Evolutionary conservation across 2,329 filamentous ascomycete species (phyloP).

Genomic region (Fusarium chaquense): DNA sequence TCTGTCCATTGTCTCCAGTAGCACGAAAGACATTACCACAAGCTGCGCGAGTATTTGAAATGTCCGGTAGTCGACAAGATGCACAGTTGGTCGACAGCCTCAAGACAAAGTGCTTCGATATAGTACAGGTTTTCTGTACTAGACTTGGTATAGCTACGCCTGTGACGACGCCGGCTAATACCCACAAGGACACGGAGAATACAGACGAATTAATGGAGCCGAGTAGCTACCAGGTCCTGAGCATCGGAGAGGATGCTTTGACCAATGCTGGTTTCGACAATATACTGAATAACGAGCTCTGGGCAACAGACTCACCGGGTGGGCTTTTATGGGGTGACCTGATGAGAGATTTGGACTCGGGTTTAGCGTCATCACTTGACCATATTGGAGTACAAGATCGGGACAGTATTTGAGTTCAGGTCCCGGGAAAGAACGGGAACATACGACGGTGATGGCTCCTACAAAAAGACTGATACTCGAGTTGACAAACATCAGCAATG

Average conservation of each 20-base stretch:
- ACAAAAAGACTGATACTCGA: background rate
- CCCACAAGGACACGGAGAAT: background rate
- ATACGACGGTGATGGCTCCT: background rate
- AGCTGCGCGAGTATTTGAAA: slow-evolving; percentile 36
- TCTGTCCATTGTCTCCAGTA: slow-evolving; percentile 41
- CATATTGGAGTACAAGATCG: slow-evolving; percentile 27
- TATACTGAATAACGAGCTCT: slow-evolving; percentile 17
- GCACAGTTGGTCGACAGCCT: slow-evolving; percentile 22
- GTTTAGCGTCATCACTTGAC: slow-evolving; percentile 47
- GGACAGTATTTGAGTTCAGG: background rate
- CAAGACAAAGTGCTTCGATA: slow-evolving; percentile 25
- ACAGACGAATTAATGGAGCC: background rate
- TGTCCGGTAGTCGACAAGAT: slow-evolving; percentile 4
- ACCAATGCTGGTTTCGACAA: slow-evolving; percentile 5
- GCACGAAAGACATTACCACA: slow-evolving; percentile 29
- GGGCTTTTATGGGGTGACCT: slow-evolving; percentile 44
- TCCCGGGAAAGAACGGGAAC: too few relatives aligned
- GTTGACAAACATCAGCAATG: background rate
- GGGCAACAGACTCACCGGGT: slow-evolving; percentile 28
- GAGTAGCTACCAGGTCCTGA: slow-evolving; percentile 27
- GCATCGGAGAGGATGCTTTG: slow-evolving; percentile 23
- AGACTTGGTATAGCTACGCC: slow-evolving; percentile 40
- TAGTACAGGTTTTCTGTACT: slow-evolving; percentile 38
- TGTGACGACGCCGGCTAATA: slow-evolving; percentile 9
- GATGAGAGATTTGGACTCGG: slow-evolving; percentile 39